Conservation (phyloP, 2,329 filamentous ascomycete genomes). For the Cladosporium phlei region DNA sequence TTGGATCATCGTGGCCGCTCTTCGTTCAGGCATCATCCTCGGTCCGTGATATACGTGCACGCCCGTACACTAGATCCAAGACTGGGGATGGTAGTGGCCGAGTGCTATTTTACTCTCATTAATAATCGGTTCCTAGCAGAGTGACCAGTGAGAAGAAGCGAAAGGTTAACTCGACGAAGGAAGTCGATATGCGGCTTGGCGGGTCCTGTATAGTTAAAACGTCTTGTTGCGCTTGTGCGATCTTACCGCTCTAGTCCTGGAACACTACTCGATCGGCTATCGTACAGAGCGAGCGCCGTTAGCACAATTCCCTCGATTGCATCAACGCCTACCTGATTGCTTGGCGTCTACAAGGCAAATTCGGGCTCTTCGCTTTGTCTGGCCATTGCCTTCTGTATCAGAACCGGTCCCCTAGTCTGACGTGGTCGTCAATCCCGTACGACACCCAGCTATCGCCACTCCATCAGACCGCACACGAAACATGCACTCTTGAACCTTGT, state of each 20-base stretch:
- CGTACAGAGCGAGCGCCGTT: slow-evolving; percentile 10
- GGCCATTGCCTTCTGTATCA: neutral
- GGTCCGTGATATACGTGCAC: no score
- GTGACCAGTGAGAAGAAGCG: no score
- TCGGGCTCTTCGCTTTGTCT: slow-evolving; percentile 1
- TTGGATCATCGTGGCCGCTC: no score
- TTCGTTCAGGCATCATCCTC: no score
- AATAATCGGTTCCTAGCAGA: no score
- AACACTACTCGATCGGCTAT: slow-evolving; percentile 8
- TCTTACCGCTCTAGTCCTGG: slow-evolving; percentile 8
- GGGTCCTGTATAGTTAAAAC: slow-evolving; percentile 13
- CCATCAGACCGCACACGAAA: neutral
- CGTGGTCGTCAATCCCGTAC: slow-evolving; percentile 2
- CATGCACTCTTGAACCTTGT: slow-evolving; percentile 11
- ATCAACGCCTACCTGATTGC: slow-evolving; percentile 10
- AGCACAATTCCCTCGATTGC: slow-evolving; percentile 4
- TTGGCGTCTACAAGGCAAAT: slow-evolving; percentile 12
- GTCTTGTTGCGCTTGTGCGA: slow-evolving; percentile 13
- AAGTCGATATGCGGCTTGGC: slow-evolving; percentile 5
- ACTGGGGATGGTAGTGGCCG: no score
- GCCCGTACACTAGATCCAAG: no score
- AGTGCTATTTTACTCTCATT: no score
- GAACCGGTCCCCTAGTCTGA: slow-evolving; percentile 1
- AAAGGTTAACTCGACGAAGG: no score
- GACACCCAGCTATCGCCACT: slow-evolving; percentile 6